Evolutionary conservation across 192 early-diverging fungal species (phyloP).

Genomic region (Kickxella alabastrina): DNA sequence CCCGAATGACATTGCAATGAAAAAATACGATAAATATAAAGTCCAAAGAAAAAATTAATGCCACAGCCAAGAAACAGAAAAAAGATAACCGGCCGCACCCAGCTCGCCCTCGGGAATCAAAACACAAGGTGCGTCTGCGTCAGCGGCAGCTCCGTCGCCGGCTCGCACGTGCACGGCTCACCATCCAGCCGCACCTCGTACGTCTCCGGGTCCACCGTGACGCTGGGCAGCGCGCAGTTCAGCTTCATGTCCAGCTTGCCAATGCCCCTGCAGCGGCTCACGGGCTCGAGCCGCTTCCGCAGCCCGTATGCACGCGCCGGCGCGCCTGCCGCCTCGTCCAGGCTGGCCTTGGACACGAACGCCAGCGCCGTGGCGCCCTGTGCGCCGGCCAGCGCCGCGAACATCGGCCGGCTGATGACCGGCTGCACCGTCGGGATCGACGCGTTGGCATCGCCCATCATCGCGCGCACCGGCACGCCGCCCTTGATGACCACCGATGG

Average conservation of each 20-base stretch:
- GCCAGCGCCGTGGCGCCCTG: slow-evolving; percentile 61
- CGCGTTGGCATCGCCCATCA: slow-evolving; percentile 93
- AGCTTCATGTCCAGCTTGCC: slow-evolving; percentile 85
- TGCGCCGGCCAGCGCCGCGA: slow-evolving; percentile 65
- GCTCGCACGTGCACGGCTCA: slow-evolving; percentile 60
- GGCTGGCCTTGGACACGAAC: slow-evolving; percentile 78
- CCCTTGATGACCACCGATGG: slow-evolving; percentile 85
- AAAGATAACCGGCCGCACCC: too few species aligned
- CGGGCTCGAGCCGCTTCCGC: slow-evolving; percentile 64
- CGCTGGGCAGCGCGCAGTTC: slow-evolving; percentile 71
- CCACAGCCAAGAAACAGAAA: background rate
- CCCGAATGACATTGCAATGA: too few species aligned
- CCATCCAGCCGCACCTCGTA: slow-evolving; percentile 85
- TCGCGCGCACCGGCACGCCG: slow-evolving; percentile 76
- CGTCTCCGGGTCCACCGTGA: slow-evolving; percentile 88
- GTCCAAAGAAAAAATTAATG: background rate
- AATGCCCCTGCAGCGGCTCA: slow-evolving; percentile 72
- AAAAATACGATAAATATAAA: background rate
- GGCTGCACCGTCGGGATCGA: slow-evolving; percentile 96
- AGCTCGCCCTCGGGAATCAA: too few species aligned
- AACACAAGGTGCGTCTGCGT: slow-evolving; percentile 56
- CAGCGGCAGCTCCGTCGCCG: slow-evolving; percentile 66
- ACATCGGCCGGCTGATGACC: slow-evolving; percentile 80
- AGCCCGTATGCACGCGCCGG: slow-evolving; percentile 57
- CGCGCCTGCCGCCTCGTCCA: slow-evolving; percentile 52